Percentiles rank a stretch among this genome's conserved stretches.
These are phyloP conservation scores for Melanomma pulvis-pyrius DNA, from an alignment of 495 filamentous ascomycete species.

Conservation along the genomic window DNA sequence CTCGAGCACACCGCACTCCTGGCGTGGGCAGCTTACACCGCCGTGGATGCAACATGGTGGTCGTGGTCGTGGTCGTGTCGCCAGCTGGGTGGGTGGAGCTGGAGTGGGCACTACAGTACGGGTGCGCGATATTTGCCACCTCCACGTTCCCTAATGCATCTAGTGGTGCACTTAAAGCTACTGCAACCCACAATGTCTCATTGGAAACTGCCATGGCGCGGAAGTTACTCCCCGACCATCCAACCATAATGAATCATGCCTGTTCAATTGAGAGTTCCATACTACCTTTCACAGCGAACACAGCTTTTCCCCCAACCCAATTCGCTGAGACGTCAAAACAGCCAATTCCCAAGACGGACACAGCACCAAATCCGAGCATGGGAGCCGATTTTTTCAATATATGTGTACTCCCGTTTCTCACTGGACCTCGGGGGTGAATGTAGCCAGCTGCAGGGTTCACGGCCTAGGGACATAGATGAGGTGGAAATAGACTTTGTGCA, in stretches of 20 bases:
- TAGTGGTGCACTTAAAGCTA: conserved; percentile 8
- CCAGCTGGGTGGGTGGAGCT: not conserved
- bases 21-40: not conserved
- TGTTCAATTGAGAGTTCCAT: too few relatives aligned
- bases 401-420: too few relatives aligned
- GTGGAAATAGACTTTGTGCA: conserved; percentile 16
- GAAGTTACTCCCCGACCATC: too few relatives aligned
- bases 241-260: too few relatives aligned
- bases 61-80: not conserved
- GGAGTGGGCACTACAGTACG: too few relatives aligned
- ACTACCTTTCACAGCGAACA: too few relatives aligned
- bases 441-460: not conserved
- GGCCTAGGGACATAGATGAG: not conserved
- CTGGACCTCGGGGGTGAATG: too few relatives aligned
- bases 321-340: too few relatives aligned
- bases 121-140: not conserved
- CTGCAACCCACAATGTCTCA: conserved; percentile 22
- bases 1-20: not conserved
- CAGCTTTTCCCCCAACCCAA: too few relatives aligned
- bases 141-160: not conserved
- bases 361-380: not conserved
- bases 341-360: not conserved
- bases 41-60: not conserved
- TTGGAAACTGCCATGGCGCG: not conserved
- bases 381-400: too few relatives aligned